Base-by-base conservation (phyloP, 2,329 filamentous ascomycete species). In the Spiromastix sp. region DNA sequence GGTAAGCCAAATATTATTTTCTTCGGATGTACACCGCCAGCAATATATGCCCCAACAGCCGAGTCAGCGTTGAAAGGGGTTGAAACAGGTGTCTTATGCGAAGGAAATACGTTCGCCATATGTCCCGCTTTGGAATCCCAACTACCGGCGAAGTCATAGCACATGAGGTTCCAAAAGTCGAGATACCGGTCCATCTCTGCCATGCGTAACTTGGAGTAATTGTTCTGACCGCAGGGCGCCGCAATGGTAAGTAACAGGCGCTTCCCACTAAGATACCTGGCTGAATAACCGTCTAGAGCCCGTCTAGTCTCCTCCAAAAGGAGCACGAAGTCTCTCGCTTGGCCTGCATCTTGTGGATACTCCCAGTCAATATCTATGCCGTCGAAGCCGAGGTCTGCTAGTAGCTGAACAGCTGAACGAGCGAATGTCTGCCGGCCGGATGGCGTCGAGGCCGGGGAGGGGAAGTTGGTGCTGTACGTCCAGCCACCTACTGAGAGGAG, bases 1-100 rank as follows among this genome's bases (percentile, higher is more conserved):
- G 89, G 87, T 81, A 95, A 89, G 2, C 89, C 87, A 10, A 95
- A 59, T 3, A 94, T 82, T 36, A 96, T 74, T 61, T 94, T 95
- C 41, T 67, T 53, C 0, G 77, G 54, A 0, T 70, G 52, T 0
- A 95, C 77, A 5, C 79, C 78, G 3, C 71, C 69, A 1, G 61
- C 53, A 11, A 72, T 64, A 62, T 95, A 96, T 47, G 76, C 70
- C 9, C 76, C 63, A 5, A 96, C 63, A 0, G 87, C 86, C 1
- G 70, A 65, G 3, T 74, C 66, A 2, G 81, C 84, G 59, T 74
- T 85, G 63, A 87, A 94, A 0, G 86, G 86, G 0, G 89, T 95
- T 34, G 69, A 67, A 1, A 58, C 46, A 0, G 82, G 74, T 7
- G 7, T 7, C 4, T 50, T 77, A 72, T 5, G 61, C 50, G 2